phyloP scores from a whole-genome alignment of 306 rosid genomes.

The Cucurbita maxima region DNA sequence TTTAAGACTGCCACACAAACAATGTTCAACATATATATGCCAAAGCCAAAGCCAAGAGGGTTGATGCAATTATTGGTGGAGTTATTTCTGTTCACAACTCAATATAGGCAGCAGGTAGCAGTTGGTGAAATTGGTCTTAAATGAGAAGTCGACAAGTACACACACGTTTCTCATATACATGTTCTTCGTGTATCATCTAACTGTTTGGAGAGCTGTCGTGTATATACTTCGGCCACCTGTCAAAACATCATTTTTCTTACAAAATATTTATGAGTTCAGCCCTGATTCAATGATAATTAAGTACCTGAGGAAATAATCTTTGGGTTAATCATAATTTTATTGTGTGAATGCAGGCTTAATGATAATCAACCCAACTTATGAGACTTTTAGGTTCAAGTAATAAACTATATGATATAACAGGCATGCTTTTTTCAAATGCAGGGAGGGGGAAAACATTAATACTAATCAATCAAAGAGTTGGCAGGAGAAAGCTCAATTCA shows the following conservation, averaged over 20 bases:
- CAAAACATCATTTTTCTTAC: too few relatives aligned
- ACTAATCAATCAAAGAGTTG: not conserved
- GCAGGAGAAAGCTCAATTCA: not conserved
- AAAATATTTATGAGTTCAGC: too few relatives aligned
- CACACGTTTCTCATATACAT: not conserved
- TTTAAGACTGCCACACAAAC: not conserved
- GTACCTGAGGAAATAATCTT: not conserved
- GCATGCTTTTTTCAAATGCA: not conserved
- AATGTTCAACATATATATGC: not conserved
- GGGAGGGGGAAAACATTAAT: not conserved
- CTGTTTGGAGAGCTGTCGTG: not conserved
- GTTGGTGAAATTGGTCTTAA: not conserved
- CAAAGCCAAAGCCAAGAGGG: not conserved
- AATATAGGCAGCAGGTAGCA: not conserved
- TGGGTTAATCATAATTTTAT: too few relatives aligned
- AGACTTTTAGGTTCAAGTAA: not conserved
- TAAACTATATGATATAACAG: not conserved
- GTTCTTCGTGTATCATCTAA: too few relatives aligned
- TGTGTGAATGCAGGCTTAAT: not conserved
- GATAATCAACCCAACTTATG: not conserved
- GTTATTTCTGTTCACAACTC: not conserved
- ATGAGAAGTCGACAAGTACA: not conserved
- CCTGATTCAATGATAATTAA: too few relatives aligned
- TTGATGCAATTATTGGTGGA: not conserved
- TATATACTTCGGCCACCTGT: not conserved